Evolutionary conservation across 441 rosid genomes (phyloP), one percentile per base, ranked within the genome.

Genomic region (Hura crepitans): DNA sequence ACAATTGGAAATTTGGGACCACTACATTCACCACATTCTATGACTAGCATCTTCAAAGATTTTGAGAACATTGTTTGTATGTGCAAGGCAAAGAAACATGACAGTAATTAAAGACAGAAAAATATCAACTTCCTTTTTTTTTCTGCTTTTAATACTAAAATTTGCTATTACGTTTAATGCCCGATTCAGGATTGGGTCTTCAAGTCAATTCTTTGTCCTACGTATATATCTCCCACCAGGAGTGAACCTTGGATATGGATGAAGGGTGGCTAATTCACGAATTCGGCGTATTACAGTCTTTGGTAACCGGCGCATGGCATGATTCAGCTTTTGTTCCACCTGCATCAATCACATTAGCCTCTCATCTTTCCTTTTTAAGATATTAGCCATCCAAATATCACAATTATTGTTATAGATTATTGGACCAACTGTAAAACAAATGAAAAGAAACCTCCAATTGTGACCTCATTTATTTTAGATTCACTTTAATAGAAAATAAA

Each of bases 201-300:
- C 81, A 60, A 28, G 77, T 73, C 77, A 54, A 49, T 69, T 75
- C 51, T 81, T 77, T 81, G 80, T 81, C 71, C 82, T 70, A 46
- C 79, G 78, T 18, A 81, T 61, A 62, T 71, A 84, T 70, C 85
- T 81, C 49, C 81, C 80, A 59, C 69, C 75, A 22, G 80, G 75
- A 72, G 74, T 51, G 59, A 71, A 51, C 77, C 86, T 83, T 7
- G 93, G 90, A 77, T 87, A 89, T 17, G 95, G 95, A 80, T 91
- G 89, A 58, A 85, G 62, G 4, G 81, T 61, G 4, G 93, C 93
- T 59, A 91, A 88, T 80, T 93, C 97, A 46, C 77, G 74, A 70
- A 93, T 81, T 12, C 84, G 91, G 66, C 74, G 75, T 31, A 88
- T 68, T 49, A 91, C 77, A 58, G 83, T 68, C 77, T 81, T 82